Percentiles rank a stretch among this genome's conserved stretches.
Evolutionary conservation across 2,329 filamentous ascomycete species (phyloP).

Genomic region (Didymellaceae sp.): DNA sequence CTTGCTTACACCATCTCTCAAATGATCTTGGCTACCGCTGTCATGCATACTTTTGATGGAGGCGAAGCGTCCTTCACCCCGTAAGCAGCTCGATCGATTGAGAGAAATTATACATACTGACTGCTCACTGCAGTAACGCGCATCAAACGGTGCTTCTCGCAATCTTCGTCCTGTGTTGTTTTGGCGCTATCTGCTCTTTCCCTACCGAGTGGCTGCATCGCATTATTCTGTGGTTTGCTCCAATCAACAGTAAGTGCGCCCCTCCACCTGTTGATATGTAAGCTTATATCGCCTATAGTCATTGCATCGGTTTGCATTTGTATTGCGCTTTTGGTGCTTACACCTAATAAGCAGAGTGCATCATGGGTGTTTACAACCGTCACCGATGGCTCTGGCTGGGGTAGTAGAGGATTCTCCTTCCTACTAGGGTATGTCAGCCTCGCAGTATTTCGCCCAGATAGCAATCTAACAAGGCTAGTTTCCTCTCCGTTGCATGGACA

Average conservation of each 20-base stretch:
- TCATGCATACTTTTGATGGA: slow-evolving; percentile 66
- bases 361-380: slow-evolving; percentile 68
- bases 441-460: neutral
- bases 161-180: slow-evolving; percentile 61
- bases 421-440: slow-evolving; percentile 59
- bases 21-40: slow-evolving; percentile 67
- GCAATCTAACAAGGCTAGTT: slow-evolving; percentile 44
- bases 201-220: slow-evolving; percentile 65
- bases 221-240: slow-evolving; percentile 69
- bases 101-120: slow-evolving; percentile 2
- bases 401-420: slow-evolving; percentile 66
- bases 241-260: slow-evolving; percentile 62
- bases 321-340: slow-evolving; percentile 63
- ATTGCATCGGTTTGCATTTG: slow-evolving; percentile 67
- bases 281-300: slow-evolving; percentile 45
- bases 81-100: slow-evolving; percentile 50
- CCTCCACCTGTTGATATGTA: too few relatives aligned
- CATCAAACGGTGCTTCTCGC: slow-evolving; percentile 65
- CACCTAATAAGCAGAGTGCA: slow-evolving; percentile 64
- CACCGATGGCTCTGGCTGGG: slow-evolving; percentile 68
- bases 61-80: slow-evolving; percentile 62
- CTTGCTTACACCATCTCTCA: slow-evolving; percentile 69
- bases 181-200: slow-evolving; percentile 67
- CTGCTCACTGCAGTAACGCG: slow-evolving; percentile 55
- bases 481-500: slow-evolving; percentile 65